Evolutionary conservation across 352 stramenopile genomes (phyloP).

Genomic region (Pilasporangium apinafurcum): DNA sequence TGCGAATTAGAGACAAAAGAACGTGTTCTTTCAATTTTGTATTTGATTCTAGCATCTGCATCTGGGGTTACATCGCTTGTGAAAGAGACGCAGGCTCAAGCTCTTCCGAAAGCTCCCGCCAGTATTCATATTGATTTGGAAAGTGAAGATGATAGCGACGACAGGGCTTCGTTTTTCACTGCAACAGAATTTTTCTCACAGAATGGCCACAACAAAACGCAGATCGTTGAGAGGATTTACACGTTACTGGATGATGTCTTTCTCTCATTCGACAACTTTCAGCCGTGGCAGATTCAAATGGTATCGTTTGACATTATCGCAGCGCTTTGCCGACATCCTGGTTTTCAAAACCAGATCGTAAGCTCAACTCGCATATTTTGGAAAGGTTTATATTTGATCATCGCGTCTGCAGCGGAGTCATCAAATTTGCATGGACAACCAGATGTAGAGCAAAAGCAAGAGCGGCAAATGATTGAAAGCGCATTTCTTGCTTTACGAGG

Average conservation of each 20-base stretch:
- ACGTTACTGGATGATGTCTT: conserved; percentile 60
- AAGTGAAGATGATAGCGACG: conserved; percentile 28
- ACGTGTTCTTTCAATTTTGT: conserved; percentile 42
- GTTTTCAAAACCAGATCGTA: conserved; percentile 63
- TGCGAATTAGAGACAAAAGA: conserved; percentile 38
- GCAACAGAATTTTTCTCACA: conserved; percentile 43
- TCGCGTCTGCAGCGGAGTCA: conserved; percentile 55
- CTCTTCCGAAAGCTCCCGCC: conserved; percentile 1
- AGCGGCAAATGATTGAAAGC: conserved; percentile 69
- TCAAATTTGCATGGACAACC: conserved; percentile 28
- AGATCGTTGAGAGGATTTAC: conserved; percentile 42
- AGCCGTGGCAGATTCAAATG: conserved; percentile 73
- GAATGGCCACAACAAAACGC: conserved; percentile 17
- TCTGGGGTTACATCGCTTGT: conserved; percentile 40
- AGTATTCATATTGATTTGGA: conserved; percentile 30
- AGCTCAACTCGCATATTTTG: conserved; percentile 64
- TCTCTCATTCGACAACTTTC: conserved; percentile 64
- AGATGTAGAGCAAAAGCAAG: conserved; percentile 38
- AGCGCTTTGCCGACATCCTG: conserved; percentile 43
- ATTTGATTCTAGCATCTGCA: conserved; percentile 40
- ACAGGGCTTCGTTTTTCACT: conserved; percentile 46
- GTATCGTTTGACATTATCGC: conserved; percentile 71
- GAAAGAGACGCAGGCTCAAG: neutral
- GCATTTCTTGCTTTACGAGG: conserved; percentile 59
- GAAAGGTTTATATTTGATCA: conserved; percentile 71